Base-by-base conservation (phyloP, 2,329 filamentous ascomycete genomes). In the Paracamarosporium sp. region DNA sequence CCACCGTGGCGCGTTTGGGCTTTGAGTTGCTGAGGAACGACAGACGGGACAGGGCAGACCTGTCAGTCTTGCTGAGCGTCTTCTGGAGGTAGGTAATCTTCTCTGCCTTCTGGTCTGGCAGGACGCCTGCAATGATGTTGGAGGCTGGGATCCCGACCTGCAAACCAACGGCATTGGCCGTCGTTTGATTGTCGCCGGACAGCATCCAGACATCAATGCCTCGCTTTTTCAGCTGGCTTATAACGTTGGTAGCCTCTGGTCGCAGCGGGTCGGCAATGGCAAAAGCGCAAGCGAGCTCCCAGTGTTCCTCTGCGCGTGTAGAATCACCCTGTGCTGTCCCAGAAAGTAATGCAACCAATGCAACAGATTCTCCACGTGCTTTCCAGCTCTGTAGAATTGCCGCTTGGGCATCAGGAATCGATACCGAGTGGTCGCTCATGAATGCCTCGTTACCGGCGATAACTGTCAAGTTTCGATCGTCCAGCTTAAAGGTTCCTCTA, bases 121-220 rank as follows among this genome's bases (percentile, higher is more conserved):
- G 85, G 4, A 97, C 92, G 62, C 92, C 92, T 11, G 93, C 92
- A 61, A 96, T 90, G 63, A 97, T 89, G 71, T 96, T 91, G 53
- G 82, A 79, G 0, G 81, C 69, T 0, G 87, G 84, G 62, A 97
- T 97, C 22, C 91, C 91, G 17, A 97, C 82, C 68, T 86, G 86
- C 1, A 82, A 79, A 1, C 90, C 93, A 2, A 97, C 91, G 0
- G 92, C 92, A 20, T 84, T 82, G 2, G 93, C 93, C 0, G 93
- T 97, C n/a, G 82, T 88, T n/a, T 82, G 80, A 70, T 97, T 97
- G 79, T 97, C 93, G 28, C 93, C 93, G 0, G 92, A 96, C 35
- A 97, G 88, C 92, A 97, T 96, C 87, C 90, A 97, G 4, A 96
- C 90, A 30, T 88, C 85, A 45, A 90, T 88, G 20, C 89, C 87